Conservation (phyloP, 2,329 filamentous ascomycete species). For the Clonostachys chloroleuca region DNA sequence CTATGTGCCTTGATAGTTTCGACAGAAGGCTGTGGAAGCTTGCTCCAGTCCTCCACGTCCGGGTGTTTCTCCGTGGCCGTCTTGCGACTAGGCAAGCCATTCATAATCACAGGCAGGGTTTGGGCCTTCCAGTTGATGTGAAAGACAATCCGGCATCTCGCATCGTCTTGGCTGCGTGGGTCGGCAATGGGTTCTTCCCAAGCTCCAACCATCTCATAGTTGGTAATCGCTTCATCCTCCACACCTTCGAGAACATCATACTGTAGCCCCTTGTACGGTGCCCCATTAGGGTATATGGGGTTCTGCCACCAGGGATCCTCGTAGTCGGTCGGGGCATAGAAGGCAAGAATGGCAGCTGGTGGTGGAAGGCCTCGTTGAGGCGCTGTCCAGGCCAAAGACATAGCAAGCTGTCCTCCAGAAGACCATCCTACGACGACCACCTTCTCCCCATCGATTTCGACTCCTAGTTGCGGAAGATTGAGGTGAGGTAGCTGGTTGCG, state of each 20-base stretch:
- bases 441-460: slow-evolving; percentile 16
- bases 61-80: not conserved
- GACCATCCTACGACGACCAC: slow-evolving; percentile 44
- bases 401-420: slow-evolving; percentile 37
- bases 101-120: slow-evolving; percentile 25
- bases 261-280: no score
- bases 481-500: slow-evolving; percentile 7
- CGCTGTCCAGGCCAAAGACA: slow-evolving; percentile 33
- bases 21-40: no score
- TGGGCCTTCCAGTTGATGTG: slow-evolving; percentile 36
- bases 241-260: no score
- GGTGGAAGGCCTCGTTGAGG: slow-evolving; percentile 16
- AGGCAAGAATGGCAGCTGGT: slow-evolving; percentile 34
- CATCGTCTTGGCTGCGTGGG: slow-evolving; percentile 19
- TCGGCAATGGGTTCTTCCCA: slow-evolving; percentile 3
- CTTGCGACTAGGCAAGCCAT: slow-evolving; percentile 11
- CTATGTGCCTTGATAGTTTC: not conserved
- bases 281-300: no score
- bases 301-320: slow-evolving; percentile 8
- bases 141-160: slow-evolving; percentile 27
- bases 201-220: no score
- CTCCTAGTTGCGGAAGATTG: slow-evolving; percentile 18
- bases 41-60: no score
- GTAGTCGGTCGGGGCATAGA: slow-evolving; percentile 36
- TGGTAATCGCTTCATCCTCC: no score